Percentiles rank a stretch among this genome's conserved stretches.
These are phyloP conservation scores for Tubosaeta sp. DNA, from an alignment of 768 basidiomycete genomes.

Conservation along the genomic window DNA sequence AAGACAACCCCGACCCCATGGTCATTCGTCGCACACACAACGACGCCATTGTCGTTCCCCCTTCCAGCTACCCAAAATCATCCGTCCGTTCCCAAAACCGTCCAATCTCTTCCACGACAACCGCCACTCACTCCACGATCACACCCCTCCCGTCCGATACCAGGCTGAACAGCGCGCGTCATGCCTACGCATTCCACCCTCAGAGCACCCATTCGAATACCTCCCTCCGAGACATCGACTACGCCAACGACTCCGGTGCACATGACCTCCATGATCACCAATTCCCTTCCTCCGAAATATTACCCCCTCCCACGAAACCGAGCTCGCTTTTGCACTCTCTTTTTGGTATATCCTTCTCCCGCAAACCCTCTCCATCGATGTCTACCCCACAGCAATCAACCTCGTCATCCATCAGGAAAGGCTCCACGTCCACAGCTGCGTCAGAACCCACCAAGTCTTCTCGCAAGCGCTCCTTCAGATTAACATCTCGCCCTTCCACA, in stretches of 20 bases:
- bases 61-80: conserved; percentile 35
- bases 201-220: conserved; percentile 13
- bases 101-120: conserved; percentile 63
- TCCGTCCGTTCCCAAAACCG: conserved; percentile 48
- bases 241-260: conserved; percentile 4
- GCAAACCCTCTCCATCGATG: conserved; percentile 21
- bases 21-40: conserved; percentile 9
- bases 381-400: conserved; percentile 17
- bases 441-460: conserved; percentile 17
- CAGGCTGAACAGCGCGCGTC: conserved; percentile 13
- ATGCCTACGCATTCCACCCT: conserved; percentile 14
- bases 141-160: conserved; percentile 51
- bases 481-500: conserved; percentile 27
- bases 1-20: conserved; percentile 1
- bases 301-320: conserved; percentile 23
- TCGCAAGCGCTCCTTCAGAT: conserved; percentile 31
- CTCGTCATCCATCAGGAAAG: conserved; percentile 19
- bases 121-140: conserved; percentile 57
- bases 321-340: conserved; percentile 22
- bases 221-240: conserved; percentile 12
- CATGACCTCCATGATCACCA: conserved; percentile 19
- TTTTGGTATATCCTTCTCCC: conserved; percentile 28
- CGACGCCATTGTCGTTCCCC: conserved; percentile 8
- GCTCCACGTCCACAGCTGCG: conserved; percentile 21
- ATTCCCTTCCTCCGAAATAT: conserved; percentile 26